Evolutionary conservation across 2,329 filamentous ascomycete species (phyloP).

Genomic region (Aspergillus novoparasiticus): DNA sequence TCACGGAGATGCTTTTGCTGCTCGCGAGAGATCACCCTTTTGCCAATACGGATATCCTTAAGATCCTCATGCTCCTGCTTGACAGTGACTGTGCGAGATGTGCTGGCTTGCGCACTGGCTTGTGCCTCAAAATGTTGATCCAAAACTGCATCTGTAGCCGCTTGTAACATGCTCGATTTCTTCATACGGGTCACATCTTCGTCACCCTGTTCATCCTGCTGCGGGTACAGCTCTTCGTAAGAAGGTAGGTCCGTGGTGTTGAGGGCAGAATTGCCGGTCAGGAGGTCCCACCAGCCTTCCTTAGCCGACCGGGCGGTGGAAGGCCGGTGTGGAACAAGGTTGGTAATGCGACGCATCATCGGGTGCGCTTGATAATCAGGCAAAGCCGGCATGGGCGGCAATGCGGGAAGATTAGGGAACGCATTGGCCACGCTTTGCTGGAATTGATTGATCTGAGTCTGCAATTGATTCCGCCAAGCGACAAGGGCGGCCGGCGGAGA

Average conservation of each 20-base stretch:
- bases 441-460: conserved; percentile 73
- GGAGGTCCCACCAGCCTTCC: conserved; percentile 68
- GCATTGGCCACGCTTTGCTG: conserved; percentile 70
- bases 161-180: conserved; percentile 45
- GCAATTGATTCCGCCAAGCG: conserved; percentile 72
- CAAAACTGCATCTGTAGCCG: conserved; percentile 46
- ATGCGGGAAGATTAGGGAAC: conserved; percentile 62
- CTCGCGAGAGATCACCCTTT: conserved; percentile 46
- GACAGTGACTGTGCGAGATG: conserved; percentile 20
- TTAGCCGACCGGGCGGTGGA: conserved; percentile 46
- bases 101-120: conserved; percentile 30
- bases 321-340: conserved; percentile 70
- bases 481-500: conserved; percentile 65
- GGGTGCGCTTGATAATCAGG: conserved; percentile 74
- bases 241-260: conserved; percentile 65
- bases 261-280: conserved; percentile 53
- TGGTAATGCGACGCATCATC: conserved; percentile 72
- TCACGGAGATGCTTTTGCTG: conserved; percentile 51
- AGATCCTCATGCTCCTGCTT: conserved; percentile 38
- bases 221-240: conserved; percentile 77
- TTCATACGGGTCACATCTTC: conserved; percentile 45
- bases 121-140: conserved; percentile 49
- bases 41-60: conserved; percentile 46
- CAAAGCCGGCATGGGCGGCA: conserved; percentile 65
- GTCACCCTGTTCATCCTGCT: conserved; percentile 33